Percentiles rank a stretch among this genome's conserved stretches.
Conservation (phyloP, 768 basidiomycete genomes). For the Podaxis pistillaris region DNA sequence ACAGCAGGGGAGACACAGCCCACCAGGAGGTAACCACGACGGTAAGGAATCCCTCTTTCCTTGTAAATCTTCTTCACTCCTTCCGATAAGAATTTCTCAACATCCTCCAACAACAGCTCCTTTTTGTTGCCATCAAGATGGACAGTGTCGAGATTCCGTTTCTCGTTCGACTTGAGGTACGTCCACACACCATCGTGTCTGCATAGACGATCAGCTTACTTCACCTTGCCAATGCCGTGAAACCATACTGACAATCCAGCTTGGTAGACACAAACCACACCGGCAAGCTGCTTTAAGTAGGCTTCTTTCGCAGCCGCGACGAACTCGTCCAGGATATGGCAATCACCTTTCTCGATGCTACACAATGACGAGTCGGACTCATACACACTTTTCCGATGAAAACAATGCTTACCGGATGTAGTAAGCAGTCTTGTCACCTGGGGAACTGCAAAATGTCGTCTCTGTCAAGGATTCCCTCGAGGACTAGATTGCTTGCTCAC, state of each 20-base stretch:
- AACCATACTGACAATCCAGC: not conserved
- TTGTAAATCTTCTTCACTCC: constrained; percentile 57
- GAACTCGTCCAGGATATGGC: not conserved
- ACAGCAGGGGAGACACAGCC: constrained; percentile 6
- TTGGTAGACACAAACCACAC: not conserved
- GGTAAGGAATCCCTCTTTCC: constrained; percentile 66
- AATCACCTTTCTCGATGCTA: not conserved
- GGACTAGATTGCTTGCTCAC: not conserved
- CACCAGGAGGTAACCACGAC: constrained; percentile 60
- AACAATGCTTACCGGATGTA: not conserved
- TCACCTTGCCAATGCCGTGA: not conserved
- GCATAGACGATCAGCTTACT: not conserved
- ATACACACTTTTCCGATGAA: not conserved
- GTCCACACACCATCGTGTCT: not conserved
- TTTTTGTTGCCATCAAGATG: constrained; percentile 58
- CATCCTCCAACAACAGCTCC: constrained; percentile 57
- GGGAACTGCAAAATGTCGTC: not conserved
- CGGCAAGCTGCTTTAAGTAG: not conserved
- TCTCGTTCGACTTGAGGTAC: not conserved
- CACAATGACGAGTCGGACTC: not conserved
- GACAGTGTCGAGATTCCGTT: constrained; percentile 41
- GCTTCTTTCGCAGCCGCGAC: not conserved
- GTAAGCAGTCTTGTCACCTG: not conserved
- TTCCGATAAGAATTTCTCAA: constrained; percentile 49
- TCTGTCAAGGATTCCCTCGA: not conserved